phyloP scores from a whole-genome alignment of 129 eudicot genomes.

The sunflower (Helianthus annuus) region DNA sequence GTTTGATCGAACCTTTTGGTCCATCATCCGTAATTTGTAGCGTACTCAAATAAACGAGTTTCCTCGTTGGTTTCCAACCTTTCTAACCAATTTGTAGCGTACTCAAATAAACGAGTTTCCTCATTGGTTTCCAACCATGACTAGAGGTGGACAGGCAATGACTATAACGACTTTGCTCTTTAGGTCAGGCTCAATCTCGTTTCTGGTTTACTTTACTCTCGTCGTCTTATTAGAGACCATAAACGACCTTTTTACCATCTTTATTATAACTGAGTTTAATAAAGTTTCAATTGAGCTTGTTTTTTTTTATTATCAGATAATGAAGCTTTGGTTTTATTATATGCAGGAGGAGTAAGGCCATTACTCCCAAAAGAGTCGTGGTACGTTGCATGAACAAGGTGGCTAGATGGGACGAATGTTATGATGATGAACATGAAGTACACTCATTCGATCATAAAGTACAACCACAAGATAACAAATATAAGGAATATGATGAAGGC shows the following conservation, averaged over 20 bases:
- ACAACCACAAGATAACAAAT: conserved; percentile 4
- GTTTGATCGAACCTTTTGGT: neutral
- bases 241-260: neutral
- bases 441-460: conserved; percentile 14
- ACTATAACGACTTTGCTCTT: conserved; percentile 12
- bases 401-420: conserved; percentile 12
- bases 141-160: conserved; percentile 25
- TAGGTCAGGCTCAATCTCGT: neutral
- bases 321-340: neutral
- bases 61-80: neutral
- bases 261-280: neutral
- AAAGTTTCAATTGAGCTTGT: too few relatives aligned
- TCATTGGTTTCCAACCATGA: conserved; percentile 21
- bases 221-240: neutral
- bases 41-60: conserved; percentile 13
- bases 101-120: neutral
- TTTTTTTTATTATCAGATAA: neutral
- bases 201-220: neutral
- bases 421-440: conserved; percentile 25
- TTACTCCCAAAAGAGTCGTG: conserved; percentile 17
- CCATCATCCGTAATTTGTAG: conserved; percentile 16
- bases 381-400: conserved; percentile 36
- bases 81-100: neutral
- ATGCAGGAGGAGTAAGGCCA: conserved; percentile 31
- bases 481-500: conserved; percentile 8